Conservation (phyloP, 805 yeast genomes). For the Jamesozyma rosinii region DNA sequence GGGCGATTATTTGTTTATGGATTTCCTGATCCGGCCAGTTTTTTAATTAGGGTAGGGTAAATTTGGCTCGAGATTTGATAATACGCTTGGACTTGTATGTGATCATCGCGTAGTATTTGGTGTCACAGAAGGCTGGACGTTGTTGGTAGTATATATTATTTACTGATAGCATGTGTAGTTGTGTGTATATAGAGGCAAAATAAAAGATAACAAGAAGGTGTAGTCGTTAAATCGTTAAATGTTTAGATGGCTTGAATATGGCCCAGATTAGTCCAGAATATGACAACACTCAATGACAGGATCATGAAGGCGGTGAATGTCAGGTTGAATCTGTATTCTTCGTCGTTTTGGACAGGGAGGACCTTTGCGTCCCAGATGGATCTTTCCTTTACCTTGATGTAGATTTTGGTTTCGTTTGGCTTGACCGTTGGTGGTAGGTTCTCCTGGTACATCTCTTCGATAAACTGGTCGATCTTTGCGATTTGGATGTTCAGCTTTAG, state of each 20-base stretch:
- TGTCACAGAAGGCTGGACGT: no score
- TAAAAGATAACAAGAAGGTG: no score
- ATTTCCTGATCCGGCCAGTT: neutral
- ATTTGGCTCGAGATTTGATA: no score
- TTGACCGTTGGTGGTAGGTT: conserved; percentile 49
- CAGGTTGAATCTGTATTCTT: conserved; percentile 23
- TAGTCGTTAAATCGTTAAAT: no score
- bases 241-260: neutral
- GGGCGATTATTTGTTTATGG: neutral
- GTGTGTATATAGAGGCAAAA: no score
- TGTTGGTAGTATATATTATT: no score
- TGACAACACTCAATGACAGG: conserved; percentile 3
- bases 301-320: conserved; percentile 16
- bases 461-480: conserved; percentile 81
- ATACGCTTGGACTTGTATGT: no score
- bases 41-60: no score
- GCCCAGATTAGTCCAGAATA: neutral
- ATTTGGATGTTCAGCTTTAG: conserved; percentile 73
- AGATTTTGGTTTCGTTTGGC: conserved; percentile 32
- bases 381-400: conserved; percentile 37
- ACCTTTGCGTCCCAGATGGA: conserved; percentile 32
- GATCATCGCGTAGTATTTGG: no score
- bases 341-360: conserved; percentile 10
- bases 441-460: conserved; percentile 65
- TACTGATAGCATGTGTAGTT: no score